Conservation (phyloP, 2,329 filamentous ascomycete species). For the Penicillium sp. region DNA sequence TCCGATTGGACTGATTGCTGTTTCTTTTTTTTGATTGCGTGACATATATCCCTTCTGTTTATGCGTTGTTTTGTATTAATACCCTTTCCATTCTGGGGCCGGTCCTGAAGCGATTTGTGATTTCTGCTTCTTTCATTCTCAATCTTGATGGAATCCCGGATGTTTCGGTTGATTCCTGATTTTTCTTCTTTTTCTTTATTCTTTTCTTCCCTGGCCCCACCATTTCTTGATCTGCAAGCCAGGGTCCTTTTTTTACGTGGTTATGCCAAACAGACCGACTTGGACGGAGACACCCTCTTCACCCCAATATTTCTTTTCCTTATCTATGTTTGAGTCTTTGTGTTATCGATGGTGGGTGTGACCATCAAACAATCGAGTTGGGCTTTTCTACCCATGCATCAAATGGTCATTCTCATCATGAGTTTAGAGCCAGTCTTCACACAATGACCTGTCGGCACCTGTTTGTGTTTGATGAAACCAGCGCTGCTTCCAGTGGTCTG, state of each 20-base stretch:
- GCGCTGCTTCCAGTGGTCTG: not conserved
- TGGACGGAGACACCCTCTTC: slow-evolving; percentile 34
- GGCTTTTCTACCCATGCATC: not conserved
- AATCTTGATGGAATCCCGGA: slow-evolving; percentile 17
- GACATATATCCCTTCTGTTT: slow-evolving; percentile 27
- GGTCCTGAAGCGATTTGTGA: slow-evolving; percentile 37
- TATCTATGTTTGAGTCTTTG: slow-evolving; percentile 35
- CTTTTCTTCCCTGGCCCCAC: slow-evolving; percentile 1
- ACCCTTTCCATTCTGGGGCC: slow-evolving; percentile 36
- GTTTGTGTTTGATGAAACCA: slow-evolving; percentile 8
- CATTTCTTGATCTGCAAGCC: slow-evolving; percentile 19
- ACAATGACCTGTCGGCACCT: slow-evolving; percentile 11
- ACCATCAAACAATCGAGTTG: not conserved
- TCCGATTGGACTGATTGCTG: slow-evolving; percentile 19
- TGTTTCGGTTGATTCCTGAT: slow-evolving; percentile 19
- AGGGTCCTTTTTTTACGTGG: slow-evolving; percentile 35
- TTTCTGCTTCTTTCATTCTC: slow-evolving; percentile 14
- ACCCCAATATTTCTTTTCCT: slow-evolving; percentile 16
- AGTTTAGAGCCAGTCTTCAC: slow-evolving; percentile 13
- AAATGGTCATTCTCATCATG: slow-evolving; percentile 3
- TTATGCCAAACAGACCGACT: slow-evolving; percentile 41
- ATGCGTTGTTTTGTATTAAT: slow-evolving; percentile 26
- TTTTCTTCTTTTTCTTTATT: slow-evolving; percentile 27
- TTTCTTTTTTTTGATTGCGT: slow-evolving; percentile 20
- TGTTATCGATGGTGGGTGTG: slow-evolving; percentile 36